These are phyloP conservation scores for Cicer chorassanicum DNA, from an alignment of 306 rosid genomes.

Conservation along the genomic window DNA sequence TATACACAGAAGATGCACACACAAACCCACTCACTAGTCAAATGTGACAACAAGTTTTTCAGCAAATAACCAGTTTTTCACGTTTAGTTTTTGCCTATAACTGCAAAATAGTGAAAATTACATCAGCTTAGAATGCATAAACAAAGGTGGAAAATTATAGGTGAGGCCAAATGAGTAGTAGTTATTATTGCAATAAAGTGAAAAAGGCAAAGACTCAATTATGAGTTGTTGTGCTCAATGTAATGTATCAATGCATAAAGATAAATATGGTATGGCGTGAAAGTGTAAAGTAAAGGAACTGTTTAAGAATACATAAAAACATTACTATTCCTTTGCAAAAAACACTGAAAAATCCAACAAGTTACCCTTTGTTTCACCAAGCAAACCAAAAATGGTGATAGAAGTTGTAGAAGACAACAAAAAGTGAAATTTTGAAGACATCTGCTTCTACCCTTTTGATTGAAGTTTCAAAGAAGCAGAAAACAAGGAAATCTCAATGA, in stretches of 20 bases:
- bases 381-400: conserved; percentile 40
- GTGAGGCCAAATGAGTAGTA: conserved; percentile 54
- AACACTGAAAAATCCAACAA: conserved; percentile 48
- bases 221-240: conserved; percentile 44
- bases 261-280: conserved; percentile 44
- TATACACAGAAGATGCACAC: conserved; percentile 6
- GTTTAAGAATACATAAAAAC: conserved; percentile 53
- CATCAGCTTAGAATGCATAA: conserved; percentile 49
- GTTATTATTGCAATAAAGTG: conserved; percentile 43
- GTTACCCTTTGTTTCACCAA: conserved; percentile 49
- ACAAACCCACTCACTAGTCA: conserved; percentile 35
- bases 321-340: conserved; percentile 58
- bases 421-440: conserved; percentile 21
- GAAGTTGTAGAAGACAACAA: conserved; percentile 25
- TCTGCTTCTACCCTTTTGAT: conserved; percentile 31
- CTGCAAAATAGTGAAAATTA: conserved; percentile 53
- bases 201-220: conserved; percentile 45
- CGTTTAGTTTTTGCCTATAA: conserved; percentile 52
- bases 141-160: conserved; percentile 56
- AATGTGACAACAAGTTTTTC: conserved; percentile 49
- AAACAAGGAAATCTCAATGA: conserved; percentile 44
- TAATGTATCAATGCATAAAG: conserved; percentile 51
- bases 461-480: conserved; percentile 38
- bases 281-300: conserved; percentile 39
- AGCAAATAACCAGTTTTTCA: conserved; percentile 47